Conservation (phyloP, 306 rosid genomes). For the Spatholobus suberectus region DNA sequence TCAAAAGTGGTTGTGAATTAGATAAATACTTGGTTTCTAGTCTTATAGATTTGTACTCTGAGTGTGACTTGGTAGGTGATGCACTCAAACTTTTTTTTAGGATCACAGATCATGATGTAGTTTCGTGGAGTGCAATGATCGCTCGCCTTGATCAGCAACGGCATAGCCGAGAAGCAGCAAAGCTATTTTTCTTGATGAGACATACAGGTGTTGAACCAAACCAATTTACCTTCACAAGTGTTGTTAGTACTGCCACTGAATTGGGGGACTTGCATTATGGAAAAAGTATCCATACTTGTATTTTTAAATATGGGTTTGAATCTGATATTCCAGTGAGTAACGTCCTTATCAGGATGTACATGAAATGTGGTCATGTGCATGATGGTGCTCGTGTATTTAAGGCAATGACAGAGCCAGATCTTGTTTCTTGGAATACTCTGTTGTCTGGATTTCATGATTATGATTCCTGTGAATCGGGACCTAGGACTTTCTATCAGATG, state of each 20-base stretch:
- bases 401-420: conserved; percentile 30
- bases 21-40: conserved; percentile 46
- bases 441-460: conserved; percentile 53
- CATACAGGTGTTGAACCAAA: conserved; percentile 42
- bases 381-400: conserved; percentile 47
- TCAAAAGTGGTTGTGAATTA: conserved; percentile 48
- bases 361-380: conserved; percentile 41
- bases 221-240: conserved; percentile 48
- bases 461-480: conserved; percentile 35
- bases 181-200: conserved; percentile 47
- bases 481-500: conserved; percentile 45
- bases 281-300: conserved; percentile 47
- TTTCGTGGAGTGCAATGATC: conserved; percentile 52
- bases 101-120: conserved; percentile 47
- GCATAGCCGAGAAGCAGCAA: conserved; percentile 39
- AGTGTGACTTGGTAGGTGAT: conserved; percentile 35
- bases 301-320: conserved; percentile 47
- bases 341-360: conserved; percentile 50
- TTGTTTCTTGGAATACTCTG: conserved; percentile 49
- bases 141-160: conserved; percentile 52
- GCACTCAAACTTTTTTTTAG: conserved; percentile 40
- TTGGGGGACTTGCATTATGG: conserved; percentile 44
- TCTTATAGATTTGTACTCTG: conserved; percentile 47
- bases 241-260: conserved; percentile 44
- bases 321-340: conserved; percentile 42